Evolutionary conservation across 768 basidiomycete genomes (phyloP).

Genomic region (Plicaturopsis crispa): DNA sequence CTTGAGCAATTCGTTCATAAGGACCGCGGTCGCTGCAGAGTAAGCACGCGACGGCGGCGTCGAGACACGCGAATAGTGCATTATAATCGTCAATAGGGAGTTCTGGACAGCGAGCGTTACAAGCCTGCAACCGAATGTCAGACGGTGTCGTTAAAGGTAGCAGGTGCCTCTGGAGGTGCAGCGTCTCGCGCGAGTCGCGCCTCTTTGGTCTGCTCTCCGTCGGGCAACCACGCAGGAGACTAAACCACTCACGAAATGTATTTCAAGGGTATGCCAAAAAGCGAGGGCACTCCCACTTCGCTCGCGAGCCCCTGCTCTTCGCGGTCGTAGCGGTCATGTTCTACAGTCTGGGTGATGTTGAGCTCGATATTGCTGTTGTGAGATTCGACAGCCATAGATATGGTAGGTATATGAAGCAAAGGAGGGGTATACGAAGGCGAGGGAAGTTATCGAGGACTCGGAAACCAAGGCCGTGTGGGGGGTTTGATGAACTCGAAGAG

Average conservation of each 20-base stretch:
- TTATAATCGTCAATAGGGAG: conserved; percentile 83
- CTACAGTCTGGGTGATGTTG: conserved; percentile 20
- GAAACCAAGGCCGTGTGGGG: background rate
- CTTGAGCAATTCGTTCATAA: conserved; percentile 92
- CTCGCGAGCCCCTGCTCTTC: conserved; percentile 33
- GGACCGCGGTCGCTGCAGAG: conserved; percentile 89
- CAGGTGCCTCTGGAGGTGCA: too few species aligned
- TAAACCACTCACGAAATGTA: conserved; percentile 61
- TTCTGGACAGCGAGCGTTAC: conserved; percentile 90
- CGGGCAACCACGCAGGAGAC: conserved; percentile 6
- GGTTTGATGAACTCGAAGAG: background rate
- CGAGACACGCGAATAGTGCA: conserved; percentile 93
- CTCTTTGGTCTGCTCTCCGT: conserved; percentile 7
- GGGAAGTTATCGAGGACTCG: background rate
- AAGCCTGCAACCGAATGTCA: conserved; percentile 34
- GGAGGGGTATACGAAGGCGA: background rate
- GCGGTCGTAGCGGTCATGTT: conserved; percentile 35
- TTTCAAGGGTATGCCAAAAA: conserved; percentile 70
- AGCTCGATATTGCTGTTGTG: conserved; percentile 13
- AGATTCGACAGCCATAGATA: conserved; percentile 10
- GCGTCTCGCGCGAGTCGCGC: conserved; percentile 17
- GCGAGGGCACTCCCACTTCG: conserved; percentile 38
- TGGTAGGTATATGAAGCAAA: background rate
- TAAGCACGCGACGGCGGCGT: conserved; percentile 70
- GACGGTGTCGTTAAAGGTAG: too few species aligned